These are phyloP conservation scores for Irpex rosettiformis DNA, from an alignment of 1,284 basidiomycete species.

Conservation along the genomic window DNA sequence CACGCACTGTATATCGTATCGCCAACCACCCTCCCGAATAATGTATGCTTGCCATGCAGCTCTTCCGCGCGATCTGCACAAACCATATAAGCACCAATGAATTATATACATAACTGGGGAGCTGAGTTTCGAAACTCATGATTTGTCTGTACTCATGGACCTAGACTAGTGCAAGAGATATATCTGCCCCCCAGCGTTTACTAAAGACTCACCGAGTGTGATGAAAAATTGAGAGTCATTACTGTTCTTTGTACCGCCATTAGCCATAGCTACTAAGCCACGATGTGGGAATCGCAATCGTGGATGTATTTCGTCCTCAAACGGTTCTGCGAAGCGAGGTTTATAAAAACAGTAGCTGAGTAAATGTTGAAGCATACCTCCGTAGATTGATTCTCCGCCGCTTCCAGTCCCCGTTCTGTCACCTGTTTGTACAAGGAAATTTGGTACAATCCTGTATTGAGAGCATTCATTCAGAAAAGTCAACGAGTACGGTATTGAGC, in stretches of 20 bases:
- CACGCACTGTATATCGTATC: constrained; percentile 87
- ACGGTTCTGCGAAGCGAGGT: constrained; percentile 56
- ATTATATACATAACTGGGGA: no score
- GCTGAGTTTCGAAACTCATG: no score
- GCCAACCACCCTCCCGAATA: constrained; percentile 79
- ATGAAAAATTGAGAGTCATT: constrained; percentile 93
- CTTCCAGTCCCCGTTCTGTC: constrained; percentile 89
- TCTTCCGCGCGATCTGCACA: constrained; percentile 79
- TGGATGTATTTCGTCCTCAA: constrained; percentile 93
- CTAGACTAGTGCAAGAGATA: neutral
- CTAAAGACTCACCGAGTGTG: constrained; percentile 62
- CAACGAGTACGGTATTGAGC: neutral
- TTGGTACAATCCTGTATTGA: constrained; percentile 66
- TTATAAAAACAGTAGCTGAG: neutral
- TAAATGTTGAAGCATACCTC: constrained; percentile 67
- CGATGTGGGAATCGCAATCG: constrained; percentile 82
- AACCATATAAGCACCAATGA: neutral
- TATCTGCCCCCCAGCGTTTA: neutral
- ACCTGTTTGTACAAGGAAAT: constrained; percentile 94
- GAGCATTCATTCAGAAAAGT: no score
- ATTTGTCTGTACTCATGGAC: no score
- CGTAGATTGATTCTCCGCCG: constrained; percentile 91
- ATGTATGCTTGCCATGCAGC: constrained; percentile 83
- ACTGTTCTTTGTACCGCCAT: constrained; percentile 78
- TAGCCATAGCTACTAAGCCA: constrained; percentile 93